These are phyloP conservation scores for Quercus lobata DNA, from an alignment of 331 rosid genomes.

Conservation along the genomic window DNA sequence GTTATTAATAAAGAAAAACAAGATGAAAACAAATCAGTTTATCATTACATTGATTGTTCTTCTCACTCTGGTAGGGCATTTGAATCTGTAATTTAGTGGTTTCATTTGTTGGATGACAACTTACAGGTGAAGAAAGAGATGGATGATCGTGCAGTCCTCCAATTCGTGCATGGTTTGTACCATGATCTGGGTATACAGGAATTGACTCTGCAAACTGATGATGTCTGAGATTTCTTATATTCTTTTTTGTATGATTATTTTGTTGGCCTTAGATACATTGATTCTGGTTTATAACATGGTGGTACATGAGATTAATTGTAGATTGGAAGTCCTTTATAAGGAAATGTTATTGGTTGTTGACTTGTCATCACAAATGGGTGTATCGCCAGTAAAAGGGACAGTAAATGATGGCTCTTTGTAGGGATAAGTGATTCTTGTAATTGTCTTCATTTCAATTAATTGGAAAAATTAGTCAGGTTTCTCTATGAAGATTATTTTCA, in stretches of 20 bases:
- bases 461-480: not conserved
- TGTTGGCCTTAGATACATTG: no score
- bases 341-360: not conserved
- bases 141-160: constrained; percentile 64
- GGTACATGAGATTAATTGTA: not conserved
- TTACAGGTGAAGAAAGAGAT: constrained; percentile 72
- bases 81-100: constrained; percentile 2
- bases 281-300: not conserved
- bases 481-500: not conserved
- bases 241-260: not conserved
- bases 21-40: no score
- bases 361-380: not conserved
- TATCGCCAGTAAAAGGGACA: not conserved
- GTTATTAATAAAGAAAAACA: no score
- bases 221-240: constrained; percentile 29
- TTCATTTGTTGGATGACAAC: constrained; percentile 21
- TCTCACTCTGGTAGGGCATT: not conserved
- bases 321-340: not conserved
- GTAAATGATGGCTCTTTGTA: not conserved
- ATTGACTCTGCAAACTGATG: constrained; percentile 75
- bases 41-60: not conserved
- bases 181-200: constrained; percentile 89
- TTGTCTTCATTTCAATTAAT: not conserved
- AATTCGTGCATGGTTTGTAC: constrained; percentile 79
- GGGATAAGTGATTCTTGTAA: not conserved